Evolutionary conservation across 371 early-diverging fungal genomes (phyloP).

Genomic region (Mortierella sp.): DNA sequence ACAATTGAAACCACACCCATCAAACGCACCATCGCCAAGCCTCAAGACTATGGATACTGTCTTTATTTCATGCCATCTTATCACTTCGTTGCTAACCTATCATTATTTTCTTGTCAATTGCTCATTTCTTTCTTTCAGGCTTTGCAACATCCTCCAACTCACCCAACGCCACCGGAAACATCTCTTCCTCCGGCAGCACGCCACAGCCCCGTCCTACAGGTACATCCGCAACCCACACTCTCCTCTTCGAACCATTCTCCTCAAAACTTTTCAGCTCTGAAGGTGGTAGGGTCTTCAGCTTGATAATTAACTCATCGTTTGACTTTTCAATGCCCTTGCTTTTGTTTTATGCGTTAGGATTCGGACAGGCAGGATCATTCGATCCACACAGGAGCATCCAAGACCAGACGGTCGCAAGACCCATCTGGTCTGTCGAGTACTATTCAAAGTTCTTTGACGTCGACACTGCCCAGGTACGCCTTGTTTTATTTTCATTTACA

Average conservation of each 20-base stretch:
- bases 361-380: slow-evolving; percentile 46
- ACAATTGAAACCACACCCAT: not conserved
- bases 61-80: not conserved
- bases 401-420: slow-evolving; percentile 50
- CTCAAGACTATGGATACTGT: not conserved
- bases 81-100: too few species aligned
- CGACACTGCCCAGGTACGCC: slow-evolving; percentile 80
- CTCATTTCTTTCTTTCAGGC: slow-evolving; percentile 14
- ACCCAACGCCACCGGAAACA: slow-evolving; percentile 46
- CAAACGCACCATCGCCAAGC: not conserved
- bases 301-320: not conserved
- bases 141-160: slow-evolving; percentile 46
- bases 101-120: not conserved
- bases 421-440: slow-evolving; percentile 88
- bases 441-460: slow-evolving; percentile 94
- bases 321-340: not conserved
- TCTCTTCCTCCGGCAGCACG: slow-evolving; percentile 46
- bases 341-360: slow-evolving; percentile 18
- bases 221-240: not conserved
- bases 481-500: not conserved
- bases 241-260: too few species aligned
- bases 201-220: slow-evolving; percentile 52
- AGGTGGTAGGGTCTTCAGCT: too few species aligned
- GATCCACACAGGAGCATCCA: slow-evolving; percentile 62
- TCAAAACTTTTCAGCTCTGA: too few species aligned